A percentile compares a stretch with the other conserved stretches of the same genome.
phyloP scores from a whole-genome alignment of 371 early-diverging fungal genomes.

The Rhizopus sp. region DNA sequence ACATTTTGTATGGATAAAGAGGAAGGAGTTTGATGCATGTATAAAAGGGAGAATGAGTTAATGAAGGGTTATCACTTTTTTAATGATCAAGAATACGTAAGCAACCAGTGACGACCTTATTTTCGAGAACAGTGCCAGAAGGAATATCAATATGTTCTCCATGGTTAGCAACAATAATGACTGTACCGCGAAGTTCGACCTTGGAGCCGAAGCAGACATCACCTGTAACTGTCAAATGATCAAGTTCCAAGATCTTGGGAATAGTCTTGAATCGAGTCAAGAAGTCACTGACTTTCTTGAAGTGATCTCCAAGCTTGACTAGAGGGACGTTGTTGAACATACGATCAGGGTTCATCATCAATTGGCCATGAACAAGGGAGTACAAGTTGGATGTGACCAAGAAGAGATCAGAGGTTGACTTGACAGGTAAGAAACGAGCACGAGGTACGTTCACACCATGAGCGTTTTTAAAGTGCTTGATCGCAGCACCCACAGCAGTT shows the following conservation, averaged over 20 bases:
- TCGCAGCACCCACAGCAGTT: conserved; percentile 99
- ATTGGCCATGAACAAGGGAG: conserved; percentile 89
- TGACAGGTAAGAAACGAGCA: conserved; percentile 98
- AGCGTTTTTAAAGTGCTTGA: conserved; percentile 97
- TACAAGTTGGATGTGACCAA: conserved; percentile 97
- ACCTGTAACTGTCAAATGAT: conserved; percentile 98
- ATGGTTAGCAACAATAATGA: conserved; percentile 98
- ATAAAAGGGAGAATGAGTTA: neutral
- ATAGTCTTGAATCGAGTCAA: conserved; percentile 87
- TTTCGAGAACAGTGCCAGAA: conserved; percentile 96
- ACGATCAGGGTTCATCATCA: conserved; percentile 91
- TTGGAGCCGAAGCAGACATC: conserved; percentile 97
- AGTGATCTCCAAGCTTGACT: conserved; percentile 97
- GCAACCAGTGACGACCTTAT: conserved; percentile 98
- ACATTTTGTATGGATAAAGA: too few species aligned
- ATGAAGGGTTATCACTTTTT: neutral
- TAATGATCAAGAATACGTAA: conserved; percentile 87
- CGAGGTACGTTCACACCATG: conserved; percentile 99
- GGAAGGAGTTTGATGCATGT: too few species aligned
- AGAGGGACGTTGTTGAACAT: conserved; percentile 93
- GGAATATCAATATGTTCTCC: conserved; percentile 97
- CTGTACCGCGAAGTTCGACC: conserved; percentile 95
- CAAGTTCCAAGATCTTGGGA: conserved; percentile 97
- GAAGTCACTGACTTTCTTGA: conserved; percentile 88
- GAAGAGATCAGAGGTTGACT: conserved; percentile 98